phyloP scores from a whole-genome alignment of 495 filamentous ascomycete species.

The Hypoxylon intermedium region DNA sequence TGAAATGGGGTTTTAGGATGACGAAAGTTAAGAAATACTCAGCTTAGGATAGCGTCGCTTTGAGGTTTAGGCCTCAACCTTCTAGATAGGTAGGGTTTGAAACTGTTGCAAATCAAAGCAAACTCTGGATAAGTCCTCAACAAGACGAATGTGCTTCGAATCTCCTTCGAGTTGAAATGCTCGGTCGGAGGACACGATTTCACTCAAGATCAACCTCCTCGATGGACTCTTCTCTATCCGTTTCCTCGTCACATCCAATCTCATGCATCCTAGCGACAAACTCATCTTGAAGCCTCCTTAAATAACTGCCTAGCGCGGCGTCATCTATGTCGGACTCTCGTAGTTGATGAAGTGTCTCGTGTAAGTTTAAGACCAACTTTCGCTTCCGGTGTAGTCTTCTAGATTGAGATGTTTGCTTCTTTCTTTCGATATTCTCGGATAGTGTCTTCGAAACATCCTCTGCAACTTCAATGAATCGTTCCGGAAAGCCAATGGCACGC shows the following conservation, averaged over 20 bases:
- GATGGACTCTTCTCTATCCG: not conserved
- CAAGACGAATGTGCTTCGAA: not conserved
- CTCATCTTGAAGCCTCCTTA: conserved; percentile 75
- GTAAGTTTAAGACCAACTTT: conserved; percentile 75
- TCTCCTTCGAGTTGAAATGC: too few species aligned
- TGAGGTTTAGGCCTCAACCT: not conserved
- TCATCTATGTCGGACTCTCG: conserved; percentile 72
- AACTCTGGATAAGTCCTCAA: not conserved
- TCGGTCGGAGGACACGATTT: too few species aligned
- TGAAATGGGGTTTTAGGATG: too few species aligned
- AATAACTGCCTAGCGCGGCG: conserved; percentile 65
- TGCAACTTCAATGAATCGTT: conserved; percentile 69
- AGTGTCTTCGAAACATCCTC: conserved; percentile 68
- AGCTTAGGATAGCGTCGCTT: too few species aligned
- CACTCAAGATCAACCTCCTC: conserved; percentile 1
- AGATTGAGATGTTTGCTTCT: conserved; percentile 63
- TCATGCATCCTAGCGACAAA: conserved; percentile 76
- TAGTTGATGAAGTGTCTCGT: conserved; percentile 77
- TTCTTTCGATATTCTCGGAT: conserved; percentile 55
- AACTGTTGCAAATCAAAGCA: not conserved
- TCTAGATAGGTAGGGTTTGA: not conserved
- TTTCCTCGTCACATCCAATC: conserved; percentile 46
- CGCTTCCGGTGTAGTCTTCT: conserved; percentile 66
- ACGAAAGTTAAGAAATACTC: too few species aligned
- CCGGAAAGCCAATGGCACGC: conserved; percentile 74